Conservation (phyloP, 495 filamentous ascomycete species). For the Xylaria cubensis region DNA sequence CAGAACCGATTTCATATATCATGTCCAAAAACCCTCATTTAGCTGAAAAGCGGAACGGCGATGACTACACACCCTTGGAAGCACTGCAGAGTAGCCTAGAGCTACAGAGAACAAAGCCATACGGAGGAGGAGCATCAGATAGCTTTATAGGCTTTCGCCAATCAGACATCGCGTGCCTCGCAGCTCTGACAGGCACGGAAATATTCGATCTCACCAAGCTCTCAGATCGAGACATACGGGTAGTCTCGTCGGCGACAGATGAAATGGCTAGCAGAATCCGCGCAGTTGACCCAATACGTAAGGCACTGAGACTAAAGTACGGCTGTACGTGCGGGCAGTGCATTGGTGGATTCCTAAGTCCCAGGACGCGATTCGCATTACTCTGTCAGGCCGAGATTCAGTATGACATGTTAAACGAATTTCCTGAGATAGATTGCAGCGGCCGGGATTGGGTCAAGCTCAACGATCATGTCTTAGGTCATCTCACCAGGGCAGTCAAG, state of each 20-base stretch:
- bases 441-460: neutral
- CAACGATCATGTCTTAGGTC: slow-evolving; percentile 6
- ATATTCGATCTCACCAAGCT: slow-evolving; percentile 6
- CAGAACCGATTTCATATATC: neutral
- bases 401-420: neutral
- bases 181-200: neutral
- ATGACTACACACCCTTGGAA: slow-evolving; percentile 1
- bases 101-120: neutral
- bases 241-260: neutral
- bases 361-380: slow-evolving; percentile 43
- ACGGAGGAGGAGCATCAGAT: neutral
- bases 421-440: neutral
- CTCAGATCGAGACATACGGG: neutral
- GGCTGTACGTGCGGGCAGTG: slow-evolving; percentile 40
- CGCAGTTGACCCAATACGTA: slow-evolving; percentile 36
- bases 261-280: neutral
- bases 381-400: neutral
- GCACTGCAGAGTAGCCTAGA: slow-evolving; percentile 11
- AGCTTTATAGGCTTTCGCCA: neutral
- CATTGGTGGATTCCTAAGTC: slow-evolving; percentile 41
- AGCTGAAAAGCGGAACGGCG: neutral
- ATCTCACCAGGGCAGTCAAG: neutral
- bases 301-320: slow-evolving; percentile 1
- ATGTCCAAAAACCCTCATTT: neutral
- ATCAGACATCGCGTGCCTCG: slow-evolving; percentile 1